Conservation (phyloP, 2,329 filamentous ascomycete genomes). For the Calonectria fujianensis region DNA sequence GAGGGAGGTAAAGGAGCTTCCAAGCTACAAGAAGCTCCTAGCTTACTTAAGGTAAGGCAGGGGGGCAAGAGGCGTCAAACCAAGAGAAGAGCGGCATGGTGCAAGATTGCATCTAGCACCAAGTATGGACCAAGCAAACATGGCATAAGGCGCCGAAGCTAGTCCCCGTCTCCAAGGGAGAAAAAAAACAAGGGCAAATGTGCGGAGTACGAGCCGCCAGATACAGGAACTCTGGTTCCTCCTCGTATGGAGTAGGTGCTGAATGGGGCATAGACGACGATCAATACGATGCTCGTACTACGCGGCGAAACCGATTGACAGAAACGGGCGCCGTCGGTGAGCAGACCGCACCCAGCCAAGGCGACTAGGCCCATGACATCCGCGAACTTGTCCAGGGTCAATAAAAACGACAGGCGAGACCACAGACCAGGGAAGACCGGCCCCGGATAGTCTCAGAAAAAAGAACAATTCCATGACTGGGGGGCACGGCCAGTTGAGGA, state of each 20-base stretch:
- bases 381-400: neutral
- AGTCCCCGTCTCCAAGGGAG: slow-evolving; percentile 18
- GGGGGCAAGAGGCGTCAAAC: slow-evolving; percentile 30
- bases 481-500: slow-evolving; percentile 37
- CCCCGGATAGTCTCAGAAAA: slow-evolving; percentile 49
- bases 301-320: slow-evolving; percentile 36
- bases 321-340: slow-evolving; percentile 39
- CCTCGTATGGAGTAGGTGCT: slow-evolving; percentile 24
- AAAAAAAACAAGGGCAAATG: slow-evolving; percentile 14
- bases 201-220: slow-evolving; percentile 31
- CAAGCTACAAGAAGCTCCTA: slow-evolving; percentile 37
- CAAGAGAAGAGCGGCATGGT: slow-evolving; percentile 31
- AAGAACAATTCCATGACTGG: slow-evolving; percentile 57
- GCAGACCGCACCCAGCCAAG: slow-evolving; percentile 31
- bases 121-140: slow-evolving; percentile 28
- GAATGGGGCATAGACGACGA: slow-evolving; percentile 31
- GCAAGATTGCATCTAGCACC: slow-evolving; percentile 24
- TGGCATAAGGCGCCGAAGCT: slow-evolving; percentile 30
- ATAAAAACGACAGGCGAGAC: slow-evolving; percentile 29
- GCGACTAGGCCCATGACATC: slow-evolving; percentile 23
- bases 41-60: slow-evolving; percentile 37
- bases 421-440: slow-evolving; percentile 42
- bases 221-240: slow-evolving; percentile 25
- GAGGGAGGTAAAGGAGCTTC: slow-evolving; percentile 40
- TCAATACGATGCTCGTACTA: slow-evolving; percentile 39